Conservation (phyloP, 2,329 filamentous ascomycete species). For the Rhynchosporium graminicola region DNA sequence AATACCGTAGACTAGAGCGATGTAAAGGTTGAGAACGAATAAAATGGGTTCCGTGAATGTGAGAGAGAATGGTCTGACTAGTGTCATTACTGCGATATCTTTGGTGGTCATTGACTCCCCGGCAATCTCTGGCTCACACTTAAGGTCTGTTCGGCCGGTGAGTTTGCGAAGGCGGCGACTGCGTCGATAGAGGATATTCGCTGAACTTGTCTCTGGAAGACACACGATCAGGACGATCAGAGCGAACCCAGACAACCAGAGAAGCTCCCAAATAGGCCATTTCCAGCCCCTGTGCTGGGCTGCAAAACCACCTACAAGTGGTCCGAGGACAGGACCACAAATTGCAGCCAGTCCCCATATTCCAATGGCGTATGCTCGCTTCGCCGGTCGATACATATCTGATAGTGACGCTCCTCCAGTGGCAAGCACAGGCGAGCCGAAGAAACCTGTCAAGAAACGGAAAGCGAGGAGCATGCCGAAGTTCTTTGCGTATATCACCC, state of each 20-base stretch:
- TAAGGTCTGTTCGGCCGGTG: conserved; percentile 55
- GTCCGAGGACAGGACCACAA: conserved; percentile 56
- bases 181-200: conserved; percentile 61
- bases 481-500: conserved; percentile 49
- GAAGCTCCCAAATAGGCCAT: conserved; percentile 58
- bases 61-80: conserved; percentile 61
- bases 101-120: conserved; percentile 52
- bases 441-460: conserved; percentile 65
- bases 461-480: conserved; percentile 56
- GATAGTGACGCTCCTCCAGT: conserved; percentile 54
- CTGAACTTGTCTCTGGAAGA: conserved; percentile 62
- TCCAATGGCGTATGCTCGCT: conserved; percentile 59
- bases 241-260: conserved; percentile 59
- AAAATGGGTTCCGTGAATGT: conserved; percentile 62
- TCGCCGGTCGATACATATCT: conserved; percentile 52
- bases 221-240: conserved; percentile 59
- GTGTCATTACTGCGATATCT: conserved; percentile 52
- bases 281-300: conserved; percentile 59
- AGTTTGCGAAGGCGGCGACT: conserved; percentile 58
- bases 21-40: conserved; percentile 62
- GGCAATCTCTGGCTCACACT: conserved; percentile 63
- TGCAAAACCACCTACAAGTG: conserved; percentile 60
- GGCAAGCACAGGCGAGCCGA: conserved; percentile 62
- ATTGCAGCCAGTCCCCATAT: conserved; percentile 55
- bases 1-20: conserved; percentile 60